phyloP scores from a whole-genome alignment of 1,284 basidiomycete species.

The Xerocomus cyaneibrunnescens region DNA sequence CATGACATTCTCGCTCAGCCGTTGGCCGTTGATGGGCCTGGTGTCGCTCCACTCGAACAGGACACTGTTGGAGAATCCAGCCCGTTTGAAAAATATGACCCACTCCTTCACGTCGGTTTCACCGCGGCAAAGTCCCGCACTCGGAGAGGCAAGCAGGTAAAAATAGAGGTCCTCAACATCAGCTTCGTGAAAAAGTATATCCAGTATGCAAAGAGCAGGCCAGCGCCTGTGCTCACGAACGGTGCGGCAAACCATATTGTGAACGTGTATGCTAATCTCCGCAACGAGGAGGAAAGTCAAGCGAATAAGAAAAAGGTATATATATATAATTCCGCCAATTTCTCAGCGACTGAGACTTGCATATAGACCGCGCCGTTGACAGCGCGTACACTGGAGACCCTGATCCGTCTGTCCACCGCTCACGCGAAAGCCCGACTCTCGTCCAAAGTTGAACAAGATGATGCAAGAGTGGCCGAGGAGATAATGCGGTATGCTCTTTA shows the following conservation, averaged over 20 bases:
- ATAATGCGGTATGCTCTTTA: conserved; percentile 97
- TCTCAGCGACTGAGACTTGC: conserved; percentile 12
- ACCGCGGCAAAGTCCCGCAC: conserved; percentile 55
- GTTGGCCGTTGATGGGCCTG: conserved; percentile 79
- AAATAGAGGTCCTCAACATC: conserved; percentile 88
- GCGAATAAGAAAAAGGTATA: conserved; percentile 86
- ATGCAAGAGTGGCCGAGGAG: conserved; percentile 90
- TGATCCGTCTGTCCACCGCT: conserved; percentile 97
- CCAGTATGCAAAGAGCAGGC: conserved; percentile 92
- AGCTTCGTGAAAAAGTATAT: conserved; percentile 98
- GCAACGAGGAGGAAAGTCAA: conserved; percentile 87
- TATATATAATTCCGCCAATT: conserved; percentile 37
- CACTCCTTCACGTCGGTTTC: conserved; percentile 88
- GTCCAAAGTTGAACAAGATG: conserved; percentile 77
- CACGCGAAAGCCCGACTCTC: conserved; percentile 97
- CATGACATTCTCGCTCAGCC: conserved; percentile 88
- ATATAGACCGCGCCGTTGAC: conserved; percentile 92
- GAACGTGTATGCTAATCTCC: conserved; percentile 86
- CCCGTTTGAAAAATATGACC: conserved; percentile 96
- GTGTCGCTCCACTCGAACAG: conserved; percentile 51
- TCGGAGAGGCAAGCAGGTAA: conserved; percentile 57
- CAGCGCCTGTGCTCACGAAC: conserved; percentile 84
- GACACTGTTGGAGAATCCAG: conserved; percentile 61
- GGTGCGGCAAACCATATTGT: conserved; percentile 96
- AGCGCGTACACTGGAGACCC: conserved; percentile 97